These are phyloP conservation scores for Lyophyllum shimeji DNA, from an alignment of 768 basidiomycete genomes.

Conservation along the genomic window DNA sequence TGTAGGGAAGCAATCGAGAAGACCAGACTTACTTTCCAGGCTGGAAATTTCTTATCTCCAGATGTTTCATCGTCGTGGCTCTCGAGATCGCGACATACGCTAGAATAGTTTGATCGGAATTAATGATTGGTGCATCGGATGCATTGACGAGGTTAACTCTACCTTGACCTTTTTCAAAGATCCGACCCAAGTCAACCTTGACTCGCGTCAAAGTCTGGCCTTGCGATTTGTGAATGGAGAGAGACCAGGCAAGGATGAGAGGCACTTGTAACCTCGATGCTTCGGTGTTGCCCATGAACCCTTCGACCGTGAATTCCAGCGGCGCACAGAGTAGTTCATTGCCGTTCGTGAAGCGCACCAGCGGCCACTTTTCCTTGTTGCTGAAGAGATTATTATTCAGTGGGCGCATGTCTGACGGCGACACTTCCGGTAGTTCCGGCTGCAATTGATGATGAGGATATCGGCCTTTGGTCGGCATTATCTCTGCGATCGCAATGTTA, in stretches of 20 bases:
- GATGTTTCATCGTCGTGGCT: slow-evolving; percentile 58
- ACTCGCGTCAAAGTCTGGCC: slow-evolving; percentile 83
- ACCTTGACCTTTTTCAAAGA: slow-evolving; percentile 83
- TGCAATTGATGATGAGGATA: not conserved
- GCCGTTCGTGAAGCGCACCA: slow-evolving; percentile 57
- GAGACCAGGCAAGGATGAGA: slow-evolving; percentile 69
- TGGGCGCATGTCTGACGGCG: slow-evolving; percentile 4
- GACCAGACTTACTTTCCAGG: slow-evolving; percentile 45
- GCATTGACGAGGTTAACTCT: slow-evolving; percentile 4
- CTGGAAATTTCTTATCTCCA: slow-evolving; percentile 65
- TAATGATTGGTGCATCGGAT: not conserved
- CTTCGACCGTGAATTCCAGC: slow-evolving; percentile 54
- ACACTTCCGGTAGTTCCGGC: not conserved
- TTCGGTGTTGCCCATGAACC: slow-evolving; percentile 54
- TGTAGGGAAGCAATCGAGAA: not conserved
- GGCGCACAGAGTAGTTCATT: slow-evolving; percentile 50
- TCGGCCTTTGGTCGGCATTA: not conserved
- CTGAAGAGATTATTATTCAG: slow-evolving; percentile 24
- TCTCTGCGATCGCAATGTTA: slow-evolving; percentile 33
- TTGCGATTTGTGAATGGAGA: slow-evolving; percentile 87
- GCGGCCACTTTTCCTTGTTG: slow-evolving; percentile 46
- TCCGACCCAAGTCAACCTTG: slow-evolving; percentile 69
- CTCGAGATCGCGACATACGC: slow-evolving; percentile 73
- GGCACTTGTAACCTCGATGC: slow-evolving; percentile 60
- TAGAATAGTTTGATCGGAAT: slow-evolving; percentile 18